Conservation (phyloP, 2,329 filamentous ascomycete species). For the Fusarium longipes region DNA sequence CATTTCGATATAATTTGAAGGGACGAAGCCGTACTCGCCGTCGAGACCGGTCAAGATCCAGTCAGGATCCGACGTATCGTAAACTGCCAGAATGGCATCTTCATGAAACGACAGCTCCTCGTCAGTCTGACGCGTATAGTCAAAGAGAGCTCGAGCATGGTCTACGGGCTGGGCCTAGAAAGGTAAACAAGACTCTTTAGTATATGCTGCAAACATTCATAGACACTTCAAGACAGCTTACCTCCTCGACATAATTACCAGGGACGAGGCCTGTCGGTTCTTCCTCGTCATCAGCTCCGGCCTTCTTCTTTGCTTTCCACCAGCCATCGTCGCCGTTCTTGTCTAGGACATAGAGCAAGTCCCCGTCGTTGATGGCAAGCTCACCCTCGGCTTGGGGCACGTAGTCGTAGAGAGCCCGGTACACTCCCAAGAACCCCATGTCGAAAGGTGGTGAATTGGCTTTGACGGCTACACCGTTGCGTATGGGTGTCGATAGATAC, state of each 20-base stretch:
- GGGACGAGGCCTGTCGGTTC: constrained; percentile 92
- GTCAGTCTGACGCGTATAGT: constrained; percentile 96
- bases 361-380: constrained; percentile 85
- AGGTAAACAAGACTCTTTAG: constrained; percentile 4
- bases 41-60: constrained; percentile 93
- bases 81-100: constrained; percentile 84
- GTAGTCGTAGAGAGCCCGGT: constrained; percentile 93
- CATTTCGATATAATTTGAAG: constrained; percentile 93
- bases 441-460: constrained; percentile 41
- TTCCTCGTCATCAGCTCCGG: constrained; percentile 83
- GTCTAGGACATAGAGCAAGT: constrained; percentile 88
- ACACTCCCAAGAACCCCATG: constrained; percentile 95
- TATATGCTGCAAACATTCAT: background rate
- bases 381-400: constrained; percentile 86
- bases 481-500: constrained; percentile 28
- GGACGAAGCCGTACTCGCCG: constrained; percentile 91
- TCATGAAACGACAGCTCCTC: constrained; percentile 97
- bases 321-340: constrained; percentile 83
- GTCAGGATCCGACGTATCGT: constrained; percentile 90
- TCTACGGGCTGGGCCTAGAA: constrained; percentile 68
- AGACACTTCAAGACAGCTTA: constrained; percentile 51
- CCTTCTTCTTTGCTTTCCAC: constrained; percentile 97
- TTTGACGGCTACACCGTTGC: constrained; percentile 38
- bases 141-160: constrained; percentile 92
- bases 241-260: constrained; percentile 95